phyloP scores from a whole-genome alignment of 768 basidiomycete species.

The Kwoniella mangroviensis region DNA sequence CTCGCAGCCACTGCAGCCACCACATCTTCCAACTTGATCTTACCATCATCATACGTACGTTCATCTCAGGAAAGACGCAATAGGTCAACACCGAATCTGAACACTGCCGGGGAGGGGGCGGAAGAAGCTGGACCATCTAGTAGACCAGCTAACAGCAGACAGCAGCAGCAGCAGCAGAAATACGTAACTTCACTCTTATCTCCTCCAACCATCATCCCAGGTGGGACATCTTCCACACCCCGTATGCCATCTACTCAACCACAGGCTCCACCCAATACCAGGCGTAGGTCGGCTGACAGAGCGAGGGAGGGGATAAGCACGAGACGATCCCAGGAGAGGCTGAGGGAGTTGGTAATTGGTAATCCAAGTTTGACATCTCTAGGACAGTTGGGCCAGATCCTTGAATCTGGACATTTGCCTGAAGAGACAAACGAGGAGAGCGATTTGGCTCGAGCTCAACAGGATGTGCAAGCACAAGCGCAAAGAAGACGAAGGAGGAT shows the following conservation, averaged over 20 bases:
- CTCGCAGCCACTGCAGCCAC: constrained; percentile 10
- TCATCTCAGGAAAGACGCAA: constrained; percentile 6
- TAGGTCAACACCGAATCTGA: constrained; percentile 7
- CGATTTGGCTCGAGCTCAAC: constrained; percentile 8
- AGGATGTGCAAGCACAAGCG: constrained; percentile 2
- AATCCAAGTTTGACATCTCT: constrained; percentile 44
- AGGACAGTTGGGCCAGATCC: constrained; percentile 41
- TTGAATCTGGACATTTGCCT: constrained; percentile 33
- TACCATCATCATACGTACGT: constrained; percentile 47
- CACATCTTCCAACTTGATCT: constrained; percentile 30
- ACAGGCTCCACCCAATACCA: constrained; percentile 9
- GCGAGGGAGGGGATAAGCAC: constrained; percentile 12
- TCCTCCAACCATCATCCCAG: constrained; percentile 49
- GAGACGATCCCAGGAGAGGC: constrained; percentile 38
- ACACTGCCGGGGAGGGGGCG: neutral
- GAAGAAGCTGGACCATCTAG: neutral
- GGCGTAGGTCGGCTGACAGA: constrained; percentile 34
- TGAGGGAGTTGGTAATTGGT: constrained; percentile 30
- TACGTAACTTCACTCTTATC: constrained; percentile 44
- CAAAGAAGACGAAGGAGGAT: constrained; percentile 35
- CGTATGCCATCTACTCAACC: constrained; percentile 28
- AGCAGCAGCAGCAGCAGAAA: constrained; percentile 19
- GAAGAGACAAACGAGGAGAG: constrained; percentile 12
- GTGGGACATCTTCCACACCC: constrained; percentile 35
- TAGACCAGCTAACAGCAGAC: constrained; percentile 3